Evolutionary conservation across 2,329 filamentous ascomycete genomes (phyloP).

Genomic region (Fusarium sp.): DNA sequence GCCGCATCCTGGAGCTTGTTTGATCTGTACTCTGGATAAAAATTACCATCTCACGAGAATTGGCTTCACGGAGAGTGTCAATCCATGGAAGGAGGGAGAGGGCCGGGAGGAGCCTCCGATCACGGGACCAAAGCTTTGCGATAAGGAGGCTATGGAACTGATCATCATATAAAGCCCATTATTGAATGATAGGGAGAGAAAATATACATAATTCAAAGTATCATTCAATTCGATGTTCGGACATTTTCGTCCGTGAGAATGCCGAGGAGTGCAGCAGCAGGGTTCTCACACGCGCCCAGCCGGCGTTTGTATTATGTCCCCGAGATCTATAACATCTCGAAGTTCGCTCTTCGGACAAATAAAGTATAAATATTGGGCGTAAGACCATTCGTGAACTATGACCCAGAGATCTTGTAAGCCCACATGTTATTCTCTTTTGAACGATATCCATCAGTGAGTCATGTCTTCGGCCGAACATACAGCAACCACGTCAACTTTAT

Average conservation of each 20-base stretch:
- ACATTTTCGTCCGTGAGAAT: background rate
- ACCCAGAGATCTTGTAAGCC: fast-evolving
- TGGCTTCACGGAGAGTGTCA: background rate
- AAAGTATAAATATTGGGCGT: background rate
- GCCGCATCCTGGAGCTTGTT: background rate
- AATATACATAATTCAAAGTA: background rate
- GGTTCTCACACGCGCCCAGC: fast-evolving
- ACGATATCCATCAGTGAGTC: too few relatives aligned
- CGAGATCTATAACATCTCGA: too few relatives aligned
- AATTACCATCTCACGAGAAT: slow-evolving; percentile 2
- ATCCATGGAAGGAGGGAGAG: background rate
- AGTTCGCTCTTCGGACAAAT: too few relatives aligned
- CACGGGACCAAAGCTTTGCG: background rate
- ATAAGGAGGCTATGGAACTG: background rate
- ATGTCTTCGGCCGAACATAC: background rate
- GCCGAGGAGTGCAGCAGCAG: background rate
- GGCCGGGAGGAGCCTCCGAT: background rate
- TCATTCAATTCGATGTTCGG: background rate
- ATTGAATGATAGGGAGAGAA: too few relatives aligned
- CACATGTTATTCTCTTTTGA: background rate
- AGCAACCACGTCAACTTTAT: background rate
- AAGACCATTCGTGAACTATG: fast-evolving
- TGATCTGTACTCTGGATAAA: slow-evolving; percentile 10
- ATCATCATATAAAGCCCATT: background rate
- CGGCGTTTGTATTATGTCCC: background rate